These are phyloP conservation scores for Dioszegia crocea DNA, from an alignment of 768 basidiomycete genomes.

Conservation along the genomic window DNA sequence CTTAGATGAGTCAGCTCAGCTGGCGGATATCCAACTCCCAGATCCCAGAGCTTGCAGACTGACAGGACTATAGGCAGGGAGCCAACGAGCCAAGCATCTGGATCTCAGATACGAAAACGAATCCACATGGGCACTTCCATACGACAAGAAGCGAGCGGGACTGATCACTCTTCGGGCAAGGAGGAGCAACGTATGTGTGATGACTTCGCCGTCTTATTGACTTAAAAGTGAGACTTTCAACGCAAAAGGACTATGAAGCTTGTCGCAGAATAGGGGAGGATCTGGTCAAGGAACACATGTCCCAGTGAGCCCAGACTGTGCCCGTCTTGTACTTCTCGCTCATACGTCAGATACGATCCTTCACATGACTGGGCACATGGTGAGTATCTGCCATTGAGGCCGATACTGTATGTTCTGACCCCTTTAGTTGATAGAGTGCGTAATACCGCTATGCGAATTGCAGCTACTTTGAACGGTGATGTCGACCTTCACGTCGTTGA, in stretches of 20 bases:
- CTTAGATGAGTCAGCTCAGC: too few relatives aligned
- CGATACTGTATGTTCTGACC: not conserved
- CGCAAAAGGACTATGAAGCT: constrained; percentile 6
- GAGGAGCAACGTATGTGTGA: too few relatives aligned
- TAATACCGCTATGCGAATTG: constrained; percentile 68
- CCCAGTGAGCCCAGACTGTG: constrained; percentile 17
- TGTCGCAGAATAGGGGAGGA: constrained; percentile 32
- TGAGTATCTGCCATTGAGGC: constrained; percentile 6
- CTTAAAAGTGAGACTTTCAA: too few relatives aligned
- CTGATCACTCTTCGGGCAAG: too few relatives aligned
- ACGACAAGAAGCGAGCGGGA: too few relatives aligned
- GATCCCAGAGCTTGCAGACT: too few relatives aligned
- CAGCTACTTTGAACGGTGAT: constrained; percentile 52
- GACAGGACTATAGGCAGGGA: too few relatives aligned
- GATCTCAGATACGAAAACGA: too few relatives aligned
- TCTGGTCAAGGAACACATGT: constrained; percentile 46
- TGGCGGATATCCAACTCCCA: too few relatives aligned
- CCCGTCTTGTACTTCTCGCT: not conserved
- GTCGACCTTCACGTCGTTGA: constrained; percentile 75
- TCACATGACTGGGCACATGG: constrained; percentile 50
- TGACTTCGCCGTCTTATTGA: too few relatives aligned
- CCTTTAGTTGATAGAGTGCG: constrained; percentile 72
- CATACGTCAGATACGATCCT: constrained; percentile 41
- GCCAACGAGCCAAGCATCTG: too few relatives aligned
- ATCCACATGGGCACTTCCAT: too few relatives aligned